A percentile compares a stretch with the other conserved stretches of the same genome.
Conservation (phyloP, 2,329 filamentous ascomycete species). For the Lasiodiplodia sp. region DNA sequence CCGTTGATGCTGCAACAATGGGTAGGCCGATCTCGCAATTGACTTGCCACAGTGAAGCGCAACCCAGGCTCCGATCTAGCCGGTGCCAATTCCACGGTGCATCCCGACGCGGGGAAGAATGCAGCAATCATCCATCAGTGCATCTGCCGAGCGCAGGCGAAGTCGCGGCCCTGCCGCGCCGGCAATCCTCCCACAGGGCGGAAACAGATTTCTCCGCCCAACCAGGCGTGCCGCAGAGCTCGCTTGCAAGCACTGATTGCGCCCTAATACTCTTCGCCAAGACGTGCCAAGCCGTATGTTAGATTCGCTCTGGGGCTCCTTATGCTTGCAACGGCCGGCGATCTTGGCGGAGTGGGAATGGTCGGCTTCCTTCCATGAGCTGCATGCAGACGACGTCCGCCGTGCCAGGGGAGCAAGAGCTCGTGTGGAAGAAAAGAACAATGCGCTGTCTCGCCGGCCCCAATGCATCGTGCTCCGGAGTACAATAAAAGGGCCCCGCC, state of each 20-base stretch:
- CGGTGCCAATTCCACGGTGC: not conserved
- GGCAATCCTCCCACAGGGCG: not conserved
- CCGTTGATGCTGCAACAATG: not conserved
- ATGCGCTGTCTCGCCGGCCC: not conserved
- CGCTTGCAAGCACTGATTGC: constrained; percentile 6
- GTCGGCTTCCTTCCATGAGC: constrained; percentile 3
- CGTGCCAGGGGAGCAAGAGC: constrained; percentile 1
- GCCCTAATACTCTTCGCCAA: constrained; percentile 1
- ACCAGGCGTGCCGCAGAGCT: not conserved
- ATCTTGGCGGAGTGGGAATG: constrained; percentile 11
- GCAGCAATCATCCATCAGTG: not conserved
- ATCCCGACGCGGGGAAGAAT: constrained; percentile 1
- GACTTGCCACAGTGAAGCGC: not conserved
- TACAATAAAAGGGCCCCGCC: not conserved
- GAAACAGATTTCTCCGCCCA: constrained; percentile 23
- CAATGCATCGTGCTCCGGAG: not conserved
- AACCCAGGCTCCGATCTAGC: not conserved
- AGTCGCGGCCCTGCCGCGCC: not conserved
- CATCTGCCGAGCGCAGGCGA: not conserved
- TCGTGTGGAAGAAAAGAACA: not conserved
- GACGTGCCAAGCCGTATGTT: not conserved
- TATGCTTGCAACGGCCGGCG: not conserved
- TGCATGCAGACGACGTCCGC: constrained; percentile 13
- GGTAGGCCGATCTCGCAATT: not conserved
- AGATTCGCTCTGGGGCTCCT: constrained; percentile 8